A percentile compares a stretch with the other conserved stretches of the same genome.
Conservation (phyloP, 106 monocot species). For the Dendrobium catenatum region DNA sequence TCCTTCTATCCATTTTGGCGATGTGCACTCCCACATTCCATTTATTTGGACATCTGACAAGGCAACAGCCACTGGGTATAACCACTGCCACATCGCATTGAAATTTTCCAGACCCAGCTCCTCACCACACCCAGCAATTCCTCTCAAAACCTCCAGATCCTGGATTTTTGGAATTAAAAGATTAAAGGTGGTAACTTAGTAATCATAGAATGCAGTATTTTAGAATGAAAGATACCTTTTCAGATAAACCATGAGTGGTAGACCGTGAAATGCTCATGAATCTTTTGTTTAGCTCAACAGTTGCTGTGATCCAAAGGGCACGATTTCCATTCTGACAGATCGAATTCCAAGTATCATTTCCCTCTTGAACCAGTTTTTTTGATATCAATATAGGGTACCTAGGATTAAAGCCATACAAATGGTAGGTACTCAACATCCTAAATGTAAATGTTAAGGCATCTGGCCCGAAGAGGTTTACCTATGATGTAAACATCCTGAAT, state of each 20-base stretch:
- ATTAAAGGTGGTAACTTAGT: not conserved
- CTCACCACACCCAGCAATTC: slow-evolving; percentile 80
- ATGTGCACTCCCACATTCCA: slow-evolving; percentile 53
- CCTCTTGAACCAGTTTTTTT: slow-evolving; percentile 55
- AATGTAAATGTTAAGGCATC: not conserved
- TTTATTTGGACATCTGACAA: slow-evolving; percentile 50
- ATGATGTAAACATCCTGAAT: slow-evolving; percentile 86
- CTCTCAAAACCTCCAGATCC: slow-evolving; percentile 77
- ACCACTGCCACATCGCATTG: slow-evolving; percentile 80
- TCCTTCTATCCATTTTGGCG: slow-evolving; percentile 87
- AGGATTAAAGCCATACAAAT: slow-evolving; percentile 3
- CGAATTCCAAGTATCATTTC: slow-evolving; percentile 52
- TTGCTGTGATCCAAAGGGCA: slow-evolving; percentile 62
- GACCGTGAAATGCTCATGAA: slow-evolving; percentile 70
- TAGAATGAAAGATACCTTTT: slow-evolving; percentile 37
- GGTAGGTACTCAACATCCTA: not conserved
- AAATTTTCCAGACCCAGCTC: slow-evolving; percentile 52
- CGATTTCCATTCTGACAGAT: slow-evolving; percentile 45
- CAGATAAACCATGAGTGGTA: slow-evolving; percentile 54
- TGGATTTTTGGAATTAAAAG: slow-evolving; percentile 11
- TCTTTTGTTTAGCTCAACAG: slow-evolving; percentile 65
- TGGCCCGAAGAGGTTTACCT: slow-evolving; percentile 31
- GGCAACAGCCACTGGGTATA: slow-evolving; percentile 79
- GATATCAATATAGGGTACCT: slow-evolving; percentile 79
- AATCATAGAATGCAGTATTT: not conserved